phyloP scores from a whole-genome alignment of 2,329 filamentous ascomycete species.

The Arthrocladium fulminans region DNA sequence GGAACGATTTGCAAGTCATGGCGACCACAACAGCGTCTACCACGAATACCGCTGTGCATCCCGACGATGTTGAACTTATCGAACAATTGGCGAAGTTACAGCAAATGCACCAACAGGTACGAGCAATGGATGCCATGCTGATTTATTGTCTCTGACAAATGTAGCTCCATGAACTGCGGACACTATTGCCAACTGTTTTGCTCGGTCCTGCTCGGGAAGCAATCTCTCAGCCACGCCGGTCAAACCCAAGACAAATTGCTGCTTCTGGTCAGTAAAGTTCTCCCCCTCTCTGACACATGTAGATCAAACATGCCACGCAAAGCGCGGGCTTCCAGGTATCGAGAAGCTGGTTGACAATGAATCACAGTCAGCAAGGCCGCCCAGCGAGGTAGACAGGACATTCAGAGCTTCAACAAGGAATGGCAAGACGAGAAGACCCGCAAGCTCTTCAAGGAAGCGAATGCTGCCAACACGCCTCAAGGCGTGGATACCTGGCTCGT shows the following conservation, averaged over 20 bases:
- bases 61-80: slow-evolving; percentile 19
- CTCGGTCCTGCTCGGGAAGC: slow-evolving; percentile 33
- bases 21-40: neutral
- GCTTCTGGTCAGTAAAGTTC: no score
- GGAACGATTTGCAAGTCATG: neutral
- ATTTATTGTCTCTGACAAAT: slow-evolving; percentile 9
- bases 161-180: slow-evolving; percentile 36
- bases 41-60: slow-evolving; percentile 9
- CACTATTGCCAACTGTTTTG: slow-evolving; percentile 32
- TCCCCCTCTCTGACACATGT: no score
- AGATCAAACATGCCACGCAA: no score
- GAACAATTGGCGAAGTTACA: slow-evolving; percentile 21
- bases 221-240: slow-evolving; percentile 28
- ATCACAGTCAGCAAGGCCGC: slow-evolving; percentile 27
- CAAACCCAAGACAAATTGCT: slow-evolving; percentile 30
- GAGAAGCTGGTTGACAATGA: neutral
- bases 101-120: slow-evolving; percentile 20
- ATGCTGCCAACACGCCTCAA: slow-evolving; percentile 29
- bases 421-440: slow-evolving; percentile 35
- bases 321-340: no score
- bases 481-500: slow-evolving; percentile 34
- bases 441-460: slow-evolving; percentile 30
- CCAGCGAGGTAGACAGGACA: slow-evolving; percentile 29
- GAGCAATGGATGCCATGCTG: neutral
- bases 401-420: slow-evolving; percentile 31